Conservation (phyloP, 75 land plant genomes). For the Pinus tabuliformis region DNA sequence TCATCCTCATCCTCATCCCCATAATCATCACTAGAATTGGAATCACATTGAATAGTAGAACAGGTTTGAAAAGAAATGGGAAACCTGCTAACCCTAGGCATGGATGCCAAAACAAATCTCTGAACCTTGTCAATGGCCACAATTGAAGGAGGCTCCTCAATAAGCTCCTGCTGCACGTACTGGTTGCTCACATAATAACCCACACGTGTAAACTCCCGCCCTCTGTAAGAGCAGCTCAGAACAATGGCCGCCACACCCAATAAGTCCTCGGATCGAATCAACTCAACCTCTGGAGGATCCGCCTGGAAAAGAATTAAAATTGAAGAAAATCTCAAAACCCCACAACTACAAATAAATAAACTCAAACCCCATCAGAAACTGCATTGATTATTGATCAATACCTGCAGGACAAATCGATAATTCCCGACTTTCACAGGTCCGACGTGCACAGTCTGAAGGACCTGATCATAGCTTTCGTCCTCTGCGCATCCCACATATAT, state of each 20-base stretch:
- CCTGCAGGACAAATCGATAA: constrained; percentile 94
- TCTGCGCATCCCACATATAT: constrained; percentile 97
- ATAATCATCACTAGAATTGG: too few species aligned
- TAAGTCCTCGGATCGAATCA: constrained; percentile 91
- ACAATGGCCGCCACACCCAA: constrained; percentile 94
- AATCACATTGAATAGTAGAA: too few species aligned
- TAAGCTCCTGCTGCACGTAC: constrained; percentile 79
- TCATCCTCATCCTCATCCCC: too few species aligned
- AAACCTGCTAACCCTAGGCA: constrained; percentile 93
- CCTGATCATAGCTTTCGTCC: constrained; percentile 97
- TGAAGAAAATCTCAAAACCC: background rate
- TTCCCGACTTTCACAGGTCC: constrained; percentile 96
- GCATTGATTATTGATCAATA: background rate
- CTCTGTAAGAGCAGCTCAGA: constrained; percentile 88
- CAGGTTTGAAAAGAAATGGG: constrained; percentile 57
- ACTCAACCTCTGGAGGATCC: constrained; percentile 82
- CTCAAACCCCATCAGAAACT: background rate
- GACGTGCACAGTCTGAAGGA: constrained; percentile 92
- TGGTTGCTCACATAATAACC: constrained; percentile 99
- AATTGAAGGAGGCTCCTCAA: constrained; percentile 78
- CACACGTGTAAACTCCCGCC: constrained; percentile 88
- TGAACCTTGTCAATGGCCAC: constrained; percentile 77
- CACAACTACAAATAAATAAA: too few species aligned
- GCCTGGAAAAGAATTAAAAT: constrained; percentile 43
- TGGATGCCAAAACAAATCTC: constrained; percentile 81